A percentile compares a stretch with the other conserved stretches of the same genome.
phyloP scores from a whole-genome alignment of 75 land plant genomes.

The Cupressus sempervirens region DNA sequence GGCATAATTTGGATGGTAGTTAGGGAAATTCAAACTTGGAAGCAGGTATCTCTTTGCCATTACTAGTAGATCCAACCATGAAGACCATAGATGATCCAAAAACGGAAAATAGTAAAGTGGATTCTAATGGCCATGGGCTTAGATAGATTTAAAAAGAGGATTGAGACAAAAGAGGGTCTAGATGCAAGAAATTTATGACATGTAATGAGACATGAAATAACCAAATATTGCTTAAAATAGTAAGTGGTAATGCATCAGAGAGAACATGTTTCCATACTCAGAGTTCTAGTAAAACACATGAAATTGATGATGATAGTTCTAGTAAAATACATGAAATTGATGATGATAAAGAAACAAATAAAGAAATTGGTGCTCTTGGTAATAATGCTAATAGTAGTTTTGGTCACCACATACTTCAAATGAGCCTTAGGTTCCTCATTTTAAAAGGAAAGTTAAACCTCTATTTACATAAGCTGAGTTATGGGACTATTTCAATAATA shows the following conservation, averaged over 20 bases:
- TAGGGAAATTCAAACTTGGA: background rate
- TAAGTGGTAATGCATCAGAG: background rate
- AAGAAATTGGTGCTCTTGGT: background rate
- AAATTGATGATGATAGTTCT: too few species aligned
- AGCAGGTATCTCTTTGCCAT: background rate
- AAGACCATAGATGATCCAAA: background rate
- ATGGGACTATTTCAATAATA: conserved; percentile 30
- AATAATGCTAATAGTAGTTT: background rate
- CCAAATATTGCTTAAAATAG: background rate
- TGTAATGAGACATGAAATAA: background rate
- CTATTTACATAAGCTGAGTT: conserved; percentile 32
- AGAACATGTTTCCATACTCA: background rate
- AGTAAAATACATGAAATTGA: background rate
- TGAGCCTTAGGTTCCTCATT: conserved; percentile 19
- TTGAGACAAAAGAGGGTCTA: conserved; percentile 8
- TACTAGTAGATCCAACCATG: background rate
- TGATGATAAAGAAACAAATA: background rate
- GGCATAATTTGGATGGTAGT: background rate
- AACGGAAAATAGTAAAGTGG: background rate
- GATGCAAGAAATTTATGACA: background rate
- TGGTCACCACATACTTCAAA: background rate
- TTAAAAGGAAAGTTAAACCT: conserved; percentile 40
- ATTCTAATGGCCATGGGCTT: background rate
- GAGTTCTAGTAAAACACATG: too few species aligned
- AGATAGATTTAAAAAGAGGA: conserved; percentile 4